Evolutionary conservation across 495 filamentous ascomycete species (phyloP).

Genomic region (Penicillium angulare): DNA sequence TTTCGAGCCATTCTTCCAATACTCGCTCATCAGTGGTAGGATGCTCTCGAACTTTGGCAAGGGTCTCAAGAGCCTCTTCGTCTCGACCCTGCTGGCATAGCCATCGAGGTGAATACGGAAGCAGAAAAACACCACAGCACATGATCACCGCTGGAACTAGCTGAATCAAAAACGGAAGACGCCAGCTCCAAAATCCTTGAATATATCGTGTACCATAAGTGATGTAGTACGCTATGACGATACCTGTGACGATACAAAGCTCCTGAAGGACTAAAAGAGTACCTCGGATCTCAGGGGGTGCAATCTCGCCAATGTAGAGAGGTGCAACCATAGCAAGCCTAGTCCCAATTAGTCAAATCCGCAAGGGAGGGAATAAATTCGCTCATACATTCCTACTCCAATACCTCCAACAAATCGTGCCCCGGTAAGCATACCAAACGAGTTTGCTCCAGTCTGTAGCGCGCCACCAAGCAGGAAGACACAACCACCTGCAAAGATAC

Average conservation of each 20-base stretch:
- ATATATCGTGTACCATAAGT: background rate
- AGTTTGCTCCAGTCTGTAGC: slow-evolving; percentile 51
- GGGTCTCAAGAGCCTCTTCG: slow-evolving; percentile 56
- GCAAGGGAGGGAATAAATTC: too few relatives aligned
- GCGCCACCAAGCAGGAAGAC: slow-evolving; percentile 52
- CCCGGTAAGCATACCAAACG: slow-evolving; percentile 59
- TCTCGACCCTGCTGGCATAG: slow-evolving; percentile 61
- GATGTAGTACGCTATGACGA: background rate
- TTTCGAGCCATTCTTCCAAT: background rate
- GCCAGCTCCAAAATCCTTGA: background rate
- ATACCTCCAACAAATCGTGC: slow-evolving; percentile 68
- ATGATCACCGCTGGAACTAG: background rate
- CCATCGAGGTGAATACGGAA: slow-evolving; percentile 71
- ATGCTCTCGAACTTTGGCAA: slow-evolving; percentile 34
- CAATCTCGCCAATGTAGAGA: slow-evolving; percentile 32
- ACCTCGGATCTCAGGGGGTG: slow-evolving; percentile 70
- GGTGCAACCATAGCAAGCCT: slow-evolving; percentile 71
- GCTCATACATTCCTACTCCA: slow-evolving; percentile 59
- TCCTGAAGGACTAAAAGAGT: slow-evolving; percentile 72
- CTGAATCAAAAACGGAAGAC: background rate
- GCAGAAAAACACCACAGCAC: slow-evolving; percentile 41
- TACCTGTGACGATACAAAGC: background rate
- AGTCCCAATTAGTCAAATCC: too few relatives aligned
- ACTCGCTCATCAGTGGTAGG: slow-evolving; percentile 18
- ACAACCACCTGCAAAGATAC: slow-evolving; percentile 49